These are phyloP conservation scores for Gaertneriomyces semiglobifer DNA, from an alignment of 192 early-diverging fungal species.

Conservation along the genomic window DNA sequence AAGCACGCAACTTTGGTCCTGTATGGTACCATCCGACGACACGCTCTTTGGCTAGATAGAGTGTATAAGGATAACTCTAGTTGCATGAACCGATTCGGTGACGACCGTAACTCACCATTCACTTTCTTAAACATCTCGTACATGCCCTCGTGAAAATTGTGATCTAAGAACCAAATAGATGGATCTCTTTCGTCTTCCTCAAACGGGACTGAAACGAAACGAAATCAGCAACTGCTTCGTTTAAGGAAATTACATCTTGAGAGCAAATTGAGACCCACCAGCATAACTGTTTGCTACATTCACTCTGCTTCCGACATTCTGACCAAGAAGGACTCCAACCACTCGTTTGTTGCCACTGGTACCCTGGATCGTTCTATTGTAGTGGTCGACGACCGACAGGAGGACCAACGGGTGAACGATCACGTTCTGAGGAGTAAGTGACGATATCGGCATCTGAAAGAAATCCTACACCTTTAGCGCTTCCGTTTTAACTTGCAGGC, in stretches of 20 bases:
- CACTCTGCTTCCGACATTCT: constrained; percentile 77
- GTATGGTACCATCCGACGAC: constrained; percentile 99
- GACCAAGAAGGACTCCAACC: constrained; percentile 93
- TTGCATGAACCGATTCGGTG: neutral
- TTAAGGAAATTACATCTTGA: neutral
- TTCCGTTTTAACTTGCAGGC: no score
- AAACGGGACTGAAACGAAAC: constrained; percentile 76
- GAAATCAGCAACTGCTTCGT: constrained; percentile 4
- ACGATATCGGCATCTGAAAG: no score
- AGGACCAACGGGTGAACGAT: constrained; percentile 96
- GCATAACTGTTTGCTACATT: constrained; percentile 99
- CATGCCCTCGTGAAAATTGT: constrained; percentile 99
- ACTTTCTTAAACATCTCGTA: constrained; percentile 99
- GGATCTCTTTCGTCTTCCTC: constrained; percentile 99
- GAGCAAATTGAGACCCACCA: constrained; percentile 52
- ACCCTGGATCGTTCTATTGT: constrained; percentile 91
- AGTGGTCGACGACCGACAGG: constrained; percentile 98
- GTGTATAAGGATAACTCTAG: neutral
- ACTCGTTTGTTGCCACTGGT: constrained; percentile 83
- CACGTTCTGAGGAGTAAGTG: constrained; percentile 44
- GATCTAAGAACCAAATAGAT: constrained; percentile 97
- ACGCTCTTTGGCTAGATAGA: constrained; percentile 76
- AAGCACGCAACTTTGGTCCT: constrained; percentile 94
- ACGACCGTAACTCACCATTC: constrained; percentile 65
- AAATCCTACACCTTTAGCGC: no score